Base-by-base conservation (phyloP, 2,329 filamentous ascomycete genomes). In the Talaromyces pinophilus region DNA sequence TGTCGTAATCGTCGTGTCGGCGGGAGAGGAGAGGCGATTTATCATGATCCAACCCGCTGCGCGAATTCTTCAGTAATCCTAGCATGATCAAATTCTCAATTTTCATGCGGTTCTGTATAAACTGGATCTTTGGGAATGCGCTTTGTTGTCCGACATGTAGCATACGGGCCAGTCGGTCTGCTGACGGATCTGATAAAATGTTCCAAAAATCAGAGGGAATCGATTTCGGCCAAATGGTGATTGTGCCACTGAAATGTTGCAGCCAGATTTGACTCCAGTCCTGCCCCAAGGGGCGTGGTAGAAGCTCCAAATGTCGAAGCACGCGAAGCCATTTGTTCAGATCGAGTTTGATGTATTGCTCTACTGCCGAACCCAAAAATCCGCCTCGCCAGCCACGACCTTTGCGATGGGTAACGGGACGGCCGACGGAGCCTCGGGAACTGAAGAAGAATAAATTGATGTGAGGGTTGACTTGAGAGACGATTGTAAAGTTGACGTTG, bases 361-460 rank as follows among this genome's bases (percentile, higher is more conserved):
- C 95, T 5, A 91, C 88, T 0, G 95, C 94, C 6, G 90, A 94
- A 69, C 95, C 94, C 15, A 99, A 85, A 79, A 96, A 99, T 1
- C 95, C 95, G 46, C 95, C 95, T 63, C 95, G 90, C 95, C 95
- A 99, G 65, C 95, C 95, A 57, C 93, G 90, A 5, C 95, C 95
- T 71, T 90, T 90, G 64, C 95, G 91, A 78, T 99, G 95, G 0
- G 93, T 97, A 19, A 98, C 95, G 10, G 95, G 95, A 62, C 92
- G 89, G 5, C 95, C 95, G 10, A 98, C 94, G 0, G 91, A 90
- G 13, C 95, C 95, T 38, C 95, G 87, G 0, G 93, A 96, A 35
- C 91, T 95, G 83, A 98, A 99, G 86, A 99, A 98, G 84, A 99
- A 99, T 33, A 98, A 88, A 74, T 97, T 98, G 78, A 99, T 94